Base-by-base conservation (phyloP, 768 basidiomycete species). In the Rubroboletus pulcherrimus region DNA sequence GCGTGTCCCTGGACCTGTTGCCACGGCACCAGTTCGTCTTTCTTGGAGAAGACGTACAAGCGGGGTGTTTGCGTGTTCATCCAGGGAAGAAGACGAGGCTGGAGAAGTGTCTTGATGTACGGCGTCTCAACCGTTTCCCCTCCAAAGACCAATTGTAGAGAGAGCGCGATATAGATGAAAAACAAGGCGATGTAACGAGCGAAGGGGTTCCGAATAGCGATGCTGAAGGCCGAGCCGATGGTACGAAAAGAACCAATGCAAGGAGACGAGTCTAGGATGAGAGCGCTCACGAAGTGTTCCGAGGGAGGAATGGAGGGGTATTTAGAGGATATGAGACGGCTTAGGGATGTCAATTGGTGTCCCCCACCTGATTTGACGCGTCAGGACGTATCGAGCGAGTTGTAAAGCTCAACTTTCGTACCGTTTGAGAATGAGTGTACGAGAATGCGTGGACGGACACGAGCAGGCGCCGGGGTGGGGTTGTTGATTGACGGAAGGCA, bases 11-110 rank as follows among this genome's bases (percentile, higher is more conserved):
- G 59, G 7, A 75, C 63, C 3, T 57, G 62, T 39, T 56, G 4
- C 59, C 65, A 67, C 5, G 68, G 71, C 17, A 75, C 65, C 7
- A 73, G 15, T 34, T 51, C 46, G 39, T 75, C 74, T 14, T 56
- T 63, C 43, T 59, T 61, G 10, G 73, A 75, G 55, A 66, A 75
- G 19, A 75, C 37, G 41, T 76, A 75, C 33, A 76, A 38, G 11
- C 75, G 60, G 0, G 72, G 74, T 12, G 74, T 74, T 9, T 50
- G 47, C 30, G 30, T 9, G 15, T 52, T 56, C 61, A 62, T 69
- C 73, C 74, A 73, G 1, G 72, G 72, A 5, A 75, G 54, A 29
- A 75, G 38, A 8, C 21, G 48, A 2, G 71, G 66, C 7, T 62
- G 52, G 19, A 65, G 55, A 24, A 69, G 61, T 5, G 31, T 21